These are phyloP conservation scores for Yarrowia sp. DNA, from an alignment of 805 yeast genomes.

Conservation along the genomic window DNA sequence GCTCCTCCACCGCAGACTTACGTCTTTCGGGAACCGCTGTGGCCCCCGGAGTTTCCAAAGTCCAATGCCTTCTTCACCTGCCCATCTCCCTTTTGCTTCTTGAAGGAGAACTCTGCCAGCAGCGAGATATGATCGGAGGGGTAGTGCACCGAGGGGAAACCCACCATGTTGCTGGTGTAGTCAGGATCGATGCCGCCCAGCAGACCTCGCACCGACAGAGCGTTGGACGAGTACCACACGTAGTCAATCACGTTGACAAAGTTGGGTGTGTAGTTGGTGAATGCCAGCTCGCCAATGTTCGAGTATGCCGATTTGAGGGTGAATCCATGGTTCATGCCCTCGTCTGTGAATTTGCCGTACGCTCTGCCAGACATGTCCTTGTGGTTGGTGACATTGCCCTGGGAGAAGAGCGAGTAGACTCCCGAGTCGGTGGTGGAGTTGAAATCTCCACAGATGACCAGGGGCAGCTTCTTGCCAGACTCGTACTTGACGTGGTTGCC, in stretches of 20 bases:
- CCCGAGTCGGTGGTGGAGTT: conserved; percentile 88
- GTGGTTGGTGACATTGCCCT: conserved; percentile 81
- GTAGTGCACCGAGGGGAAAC: conserved; percentile 91
- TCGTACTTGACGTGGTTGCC: conserved; percentile 52
- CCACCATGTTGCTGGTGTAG: conserved; percentile 78
- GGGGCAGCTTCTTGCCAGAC: conserved; percentile 64
- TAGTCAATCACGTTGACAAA: conserved; percentile 95
- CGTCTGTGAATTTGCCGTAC: conserved; percentile 87
- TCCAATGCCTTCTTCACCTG: conserved; percentile 21
- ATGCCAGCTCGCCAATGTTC: conserved; percentile 85
- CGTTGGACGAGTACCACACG: conserved; percentile 87
- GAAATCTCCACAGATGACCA: conserved; percentile 93
- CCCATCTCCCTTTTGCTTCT: conserved; percentile 44
- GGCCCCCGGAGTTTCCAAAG: conserved; percentile 32
- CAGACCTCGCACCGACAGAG: conserved; percentile 83
- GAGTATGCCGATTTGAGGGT: conserved; percentile 85
- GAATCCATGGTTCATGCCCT: conserved; percentile 83
- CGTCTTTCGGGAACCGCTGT: conserved; percentile 39
- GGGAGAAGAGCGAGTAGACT: conserved; percentile 86
- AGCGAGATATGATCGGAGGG: conserved; percentile 96
- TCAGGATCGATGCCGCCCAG: conserved; percentile 83
- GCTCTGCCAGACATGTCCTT: conserved; percentile 83
- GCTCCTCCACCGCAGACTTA: background rate
- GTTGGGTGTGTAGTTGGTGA: conserved; percentile 92
- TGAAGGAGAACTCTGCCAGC: conserved; percentile 76